A percentile compares a stretch with the other conserved stretches of the same genome.
These are phyloP conservation scores for Limtongia smithiae DNA, from an alignment of 805 yeast species.

Conservation along the genomic window DNA sequence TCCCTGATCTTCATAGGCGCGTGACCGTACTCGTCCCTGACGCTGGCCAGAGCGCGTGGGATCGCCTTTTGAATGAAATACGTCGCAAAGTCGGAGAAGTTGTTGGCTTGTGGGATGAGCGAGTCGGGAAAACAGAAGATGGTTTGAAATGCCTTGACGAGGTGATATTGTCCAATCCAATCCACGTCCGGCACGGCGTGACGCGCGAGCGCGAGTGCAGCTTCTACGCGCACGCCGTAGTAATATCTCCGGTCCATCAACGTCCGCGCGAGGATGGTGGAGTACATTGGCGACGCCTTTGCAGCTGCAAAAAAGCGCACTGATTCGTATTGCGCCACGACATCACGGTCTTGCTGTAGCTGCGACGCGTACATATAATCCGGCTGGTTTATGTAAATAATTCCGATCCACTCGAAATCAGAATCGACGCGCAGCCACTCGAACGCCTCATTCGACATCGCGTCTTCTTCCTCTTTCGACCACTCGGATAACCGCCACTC, in stretches of 20 bases:
- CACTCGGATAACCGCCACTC: constrained; percentile 75
- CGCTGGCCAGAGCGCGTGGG: constrained; percentile 55
- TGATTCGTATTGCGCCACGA: constrained; percentile 90
- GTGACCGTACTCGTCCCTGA: constrained; percentile 56
- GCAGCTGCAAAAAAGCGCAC: constrained; percentile 64
- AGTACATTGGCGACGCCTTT: constrained; percentile 60
- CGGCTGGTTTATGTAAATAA: constrained; percentile 75
- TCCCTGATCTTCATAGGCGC: constrained; percentile 57
- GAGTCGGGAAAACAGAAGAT: constrained; percentile 69
- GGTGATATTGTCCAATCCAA: constrained; percentile 70
- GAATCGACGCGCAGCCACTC: constrained; percentile 99
- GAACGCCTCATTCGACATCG: constrained; percentile 75
- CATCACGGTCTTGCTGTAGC: constrained; percentile 89
- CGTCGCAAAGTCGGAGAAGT: constrained; percentile 66
- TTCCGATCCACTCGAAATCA: constrained; percentile 94
- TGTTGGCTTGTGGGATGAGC: constrained; percentile 71
- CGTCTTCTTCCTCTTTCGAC: constrained; percentile 65
- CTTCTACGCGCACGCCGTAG: constrained; percentile 84
- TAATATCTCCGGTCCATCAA: constrained; percentile 79
- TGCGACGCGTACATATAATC: constrained; percentile 95
- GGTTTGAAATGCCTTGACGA: constrained; percentile 63
- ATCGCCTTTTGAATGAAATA: constrained; percentile 70
- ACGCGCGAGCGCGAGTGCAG: constrained; percentile 73
- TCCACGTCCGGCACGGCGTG: constrained; percentile 57
- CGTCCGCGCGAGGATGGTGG: constrained; percentile 75